A percentile compares a stretch with the other conserved stretches of the same genome.
Conservation (phyloP, 2,329 filamentous ascomycete genomes). For the Gaeumannomyces sp. region DNA sequence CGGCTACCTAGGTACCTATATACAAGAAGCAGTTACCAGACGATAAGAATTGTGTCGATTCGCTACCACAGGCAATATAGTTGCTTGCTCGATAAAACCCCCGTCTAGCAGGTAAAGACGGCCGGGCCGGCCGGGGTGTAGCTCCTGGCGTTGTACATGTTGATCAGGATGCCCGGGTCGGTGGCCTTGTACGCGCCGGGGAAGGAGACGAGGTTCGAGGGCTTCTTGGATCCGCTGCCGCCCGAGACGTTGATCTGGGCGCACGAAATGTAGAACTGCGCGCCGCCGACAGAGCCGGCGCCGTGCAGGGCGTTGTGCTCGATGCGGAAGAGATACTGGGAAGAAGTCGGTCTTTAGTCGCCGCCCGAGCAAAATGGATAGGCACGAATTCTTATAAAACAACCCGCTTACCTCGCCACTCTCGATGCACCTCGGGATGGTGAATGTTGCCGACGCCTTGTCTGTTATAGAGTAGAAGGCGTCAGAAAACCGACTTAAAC, state of each 20-base stretch:
- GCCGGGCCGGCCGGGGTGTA: conserved; percentile 14
- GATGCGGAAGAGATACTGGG: conserved; percentile 12
- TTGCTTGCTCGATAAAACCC: too few relatives aligned
- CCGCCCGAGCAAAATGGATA: too few relatives aligned
- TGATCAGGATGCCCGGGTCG: conserved; percentile 14
- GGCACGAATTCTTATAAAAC: too few relatives aligned
- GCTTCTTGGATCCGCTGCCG: conserved; percentile 12
- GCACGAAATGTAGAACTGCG: conserved; percentile 16
- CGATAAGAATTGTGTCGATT: too few relatives aligned
- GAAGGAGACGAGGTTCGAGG: conserved; percentile 13
- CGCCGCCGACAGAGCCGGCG: conserved; percentile 10
- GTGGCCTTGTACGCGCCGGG: conserved; percentile 15
- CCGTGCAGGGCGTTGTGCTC: conserved; percentile 14
- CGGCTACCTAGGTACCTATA: too few relatives aligned
- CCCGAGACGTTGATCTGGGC: conserved; percentile 13
- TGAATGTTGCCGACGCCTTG: conserved; percentile 12
- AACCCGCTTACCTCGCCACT: conserved; percentile 7
- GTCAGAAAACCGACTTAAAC: neutral
- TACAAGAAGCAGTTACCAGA: too few relatives aligned
- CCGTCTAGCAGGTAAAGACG: conserved; percentile 13
- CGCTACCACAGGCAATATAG: too few relatives aligned
- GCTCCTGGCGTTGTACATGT: conserved; percentile 13
- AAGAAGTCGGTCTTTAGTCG: too few relatives aligned
- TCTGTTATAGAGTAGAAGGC: conserved; percentile 1
- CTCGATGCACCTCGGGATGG: conserved; percentile 13